Evolutionary conservation across 805 yeast genomes (phyloP).

Genomic region (Candida germanica): DNA sequence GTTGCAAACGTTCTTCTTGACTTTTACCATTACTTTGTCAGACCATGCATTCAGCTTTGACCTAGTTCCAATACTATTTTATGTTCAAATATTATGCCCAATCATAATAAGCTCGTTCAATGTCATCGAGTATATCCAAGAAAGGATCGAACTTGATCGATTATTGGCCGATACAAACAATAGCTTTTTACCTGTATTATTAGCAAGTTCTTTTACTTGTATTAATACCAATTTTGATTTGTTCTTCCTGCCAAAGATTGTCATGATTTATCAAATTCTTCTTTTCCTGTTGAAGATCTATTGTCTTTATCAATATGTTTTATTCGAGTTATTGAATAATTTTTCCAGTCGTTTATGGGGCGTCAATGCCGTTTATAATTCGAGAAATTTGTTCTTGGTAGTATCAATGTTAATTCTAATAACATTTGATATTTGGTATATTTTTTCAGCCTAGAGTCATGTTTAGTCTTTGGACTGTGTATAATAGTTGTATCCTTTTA

Average conservation of each 20-base stretch:
- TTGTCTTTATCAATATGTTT: conserved; percentile 30
- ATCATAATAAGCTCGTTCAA: conserved; percentile 10
- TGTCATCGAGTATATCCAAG: conserved; percentile 6
- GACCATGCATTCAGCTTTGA: neutral
- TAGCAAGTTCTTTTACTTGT: conserved; percentile 32
- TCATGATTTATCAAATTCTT: conserved; percentile 18
- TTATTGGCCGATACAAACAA: conserved; percentile 28
- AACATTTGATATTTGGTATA: conserved; percentile 8
- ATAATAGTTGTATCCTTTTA: no score
- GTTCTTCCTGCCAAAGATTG: neutral
- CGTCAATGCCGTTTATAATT: neutral
- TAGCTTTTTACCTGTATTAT: conserved; percentile 32
- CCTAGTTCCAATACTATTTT: neutral
- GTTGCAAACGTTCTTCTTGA: conserved; percentile 14
- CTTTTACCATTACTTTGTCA: conserved; percentile 12
- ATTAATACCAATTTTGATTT: conserved; percentile 18
- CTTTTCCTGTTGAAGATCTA: conserved; percentile 29
- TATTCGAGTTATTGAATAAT: conserved; percentile 21
- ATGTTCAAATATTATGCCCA: conserved; percentile 15
- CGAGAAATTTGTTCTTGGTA: conserved; percentile 3
- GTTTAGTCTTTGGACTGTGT: no score
- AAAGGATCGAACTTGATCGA: neutral
- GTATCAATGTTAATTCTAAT: conserved; percentile 1
- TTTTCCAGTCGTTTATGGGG: conserved; percentile 2
- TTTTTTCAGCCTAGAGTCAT: no score